phyloP scores from a whole-genome alignment of 179 eudicot species.

The Actinidia chinensis region DNA sequence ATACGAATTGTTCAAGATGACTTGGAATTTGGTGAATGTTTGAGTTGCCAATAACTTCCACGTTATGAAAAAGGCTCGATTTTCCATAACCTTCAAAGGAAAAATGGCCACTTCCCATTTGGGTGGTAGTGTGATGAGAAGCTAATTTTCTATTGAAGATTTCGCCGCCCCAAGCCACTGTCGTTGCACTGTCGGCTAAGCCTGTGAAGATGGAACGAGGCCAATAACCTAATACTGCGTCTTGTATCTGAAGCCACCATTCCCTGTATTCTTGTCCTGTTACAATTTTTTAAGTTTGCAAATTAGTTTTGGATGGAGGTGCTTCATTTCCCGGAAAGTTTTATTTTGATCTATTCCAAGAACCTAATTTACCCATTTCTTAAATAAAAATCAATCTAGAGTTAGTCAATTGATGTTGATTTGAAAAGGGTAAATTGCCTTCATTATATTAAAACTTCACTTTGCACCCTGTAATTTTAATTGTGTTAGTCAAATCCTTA shows the following conservation, averaged over 20 bases:
- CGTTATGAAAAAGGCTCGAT: not conserved
- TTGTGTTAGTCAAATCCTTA: too few relatives aligned
- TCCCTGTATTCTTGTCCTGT: not conserved
- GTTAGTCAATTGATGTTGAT: too few relatives aligned
- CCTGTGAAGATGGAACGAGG: not conserved
- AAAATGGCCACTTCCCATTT: conserved; percentile 13
- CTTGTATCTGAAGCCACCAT: not conserved
- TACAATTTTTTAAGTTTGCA: not conserved
- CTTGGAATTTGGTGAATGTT: not conserved
- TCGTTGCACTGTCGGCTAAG: not conserved
- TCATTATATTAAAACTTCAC: too few relatives aligned
- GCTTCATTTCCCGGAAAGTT: too few relatives aligned
- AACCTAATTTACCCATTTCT: too few relatives aligned
- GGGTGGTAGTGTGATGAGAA: not conserved
- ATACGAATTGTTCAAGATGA: not conserved
- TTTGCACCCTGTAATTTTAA: too few relatives aligned
- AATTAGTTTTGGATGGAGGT: not conserved
- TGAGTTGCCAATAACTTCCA: not conserved
- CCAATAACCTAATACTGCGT: not conserved
- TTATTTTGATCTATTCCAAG: too few relatives aligned
- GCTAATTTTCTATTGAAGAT: not conserved
- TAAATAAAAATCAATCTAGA: too few relatives aligned
- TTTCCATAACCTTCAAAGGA: not conserved
- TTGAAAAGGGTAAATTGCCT: too few relatives aligned
- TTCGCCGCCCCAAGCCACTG: not conserved